Percentiles rank a stretch among this genome's conserved stretches.
Conservation (phyloP, 352 stramenopile species). For the Globisporangium echinulatum region DNA sequence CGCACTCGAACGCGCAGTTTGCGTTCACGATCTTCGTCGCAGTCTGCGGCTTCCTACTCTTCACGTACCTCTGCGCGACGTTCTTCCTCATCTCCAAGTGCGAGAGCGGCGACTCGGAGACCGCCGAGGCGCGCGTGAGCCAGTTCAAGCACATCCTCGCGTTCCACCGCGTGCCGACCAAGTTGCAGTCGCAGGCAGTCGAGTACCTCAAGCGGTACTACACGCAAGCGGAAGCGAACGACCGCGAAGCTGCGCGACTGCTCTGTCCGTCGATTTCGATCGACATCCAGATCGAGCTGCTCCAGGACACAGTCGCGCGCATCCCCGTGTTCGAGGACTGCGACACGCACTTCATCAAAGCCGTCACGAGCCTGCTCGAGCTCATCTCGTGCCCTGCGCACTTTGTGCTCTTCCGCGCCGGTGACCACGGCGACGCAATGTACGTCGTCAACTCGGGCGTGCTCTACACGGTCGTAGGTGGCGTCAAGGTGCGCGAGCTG, state of each 20-base stretch:
- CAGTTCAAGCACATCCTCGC: slow-evolving; percentile 62
- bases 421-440: slow-evolving; percentile 65
- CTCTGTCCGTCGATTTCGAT: slow-evolving; percentile 63
- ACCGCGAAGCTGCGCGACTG: slow-evolving; percentile 48
- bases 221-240: slow-evolving; percentile 51
- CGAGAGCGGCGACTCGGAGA: slow-evolving; percentile 44
- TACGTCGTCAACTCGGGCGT: slow-evolving; percentile 66
- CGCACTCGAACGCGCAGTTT: slow-evolving; percentile 39
- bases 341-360: slow-evolving; percentile 50
- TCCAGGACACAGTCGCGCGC: slow-evolving; percentile 38
- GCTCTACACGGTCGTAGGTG: slow-evolving; percentile 47
- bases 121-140: slow-evolving; percentile 50
- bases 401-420: slow-evolving; percentile 44
- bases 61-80: slow-evolving; percentile 64
- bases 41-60: slow-evolving; percentile 56
- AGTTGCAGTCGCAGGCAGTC: slow-evolving; percentile 43
- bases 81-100: slow-evolving; percentile 76
- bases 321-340: slow-evolving; percentile 62
- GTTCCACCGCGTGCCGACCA: slow-evolving; percentile 51
- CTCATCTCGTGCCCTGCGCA: slow-evolving; percentile 46
- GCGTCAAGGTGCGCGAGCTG: slow-evolving; percentile 61
- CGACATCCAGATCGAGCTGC: slow-evolving; percentile 63
- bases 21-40: slow-evolving; percentile 55
- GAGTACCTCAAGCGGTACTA: slow-evolving; percentile 68
- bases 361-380: slow-evolving; percentile 48